phyloP scores from a whole-genome alignment of 2,329 filamentous ascomycete species.

The Berkeleyomyces basicola region DNA sequence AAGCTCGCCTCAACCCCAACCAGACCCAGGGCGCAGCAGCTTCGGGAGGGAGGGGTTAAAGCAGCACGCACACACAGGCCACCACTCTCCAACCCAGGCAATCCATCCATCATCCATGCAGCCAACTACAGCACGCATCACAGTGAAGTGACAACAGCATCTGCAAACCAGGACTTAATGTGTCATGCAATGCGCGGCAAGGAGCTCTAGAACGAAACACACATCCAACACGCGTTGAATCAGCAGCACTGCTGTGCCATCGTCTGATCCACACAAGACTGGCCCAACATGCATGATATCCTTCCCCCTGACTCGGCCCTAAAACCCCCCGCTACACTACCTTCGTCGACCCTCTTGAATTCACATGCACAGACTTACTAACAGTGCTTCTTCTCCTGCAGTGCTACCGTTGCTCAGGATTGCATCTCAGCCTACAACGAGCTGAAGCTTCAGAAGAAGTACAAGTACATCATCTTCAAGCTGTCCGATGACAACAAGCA shows the following conservation, averaged over 20 bases:
- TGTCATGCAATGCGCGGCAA: constrained; percentile 10
- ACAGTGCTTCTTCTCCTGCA: constrained; percentile 21
- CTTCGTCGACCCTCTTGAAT: neutral
- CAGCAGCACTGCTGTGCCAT: neutral
- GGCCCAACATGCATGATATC: neutral
- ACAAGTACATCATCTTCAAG: constrained; percentile 82
- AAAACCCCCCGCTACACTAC: neutral
- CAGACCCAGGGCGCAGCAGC: neutral
- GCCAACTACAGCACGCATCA: neutral
- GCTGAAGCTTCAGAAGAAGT: constrained; percentile 64
- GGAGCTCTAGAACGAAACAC: constrained; percentile 4
- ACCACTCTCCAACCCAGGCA: neutral
- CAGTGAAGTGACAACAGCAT: neutral
- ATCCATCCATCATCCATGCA: neutral
- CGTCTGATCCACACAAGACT: neutral
- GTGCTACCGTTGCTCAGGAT: constrained; percentile 55
- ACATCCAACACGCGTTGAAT: neutral
- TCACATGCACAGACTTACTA: neutral
- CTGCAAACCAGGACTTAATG: neutral
- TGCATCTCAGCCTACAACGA: constrained; percentile 62
- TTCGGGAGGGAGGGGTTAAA: neutral
- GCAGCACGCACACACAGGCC: neutral
- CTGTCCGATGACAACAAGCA: constrained; percentile 68
- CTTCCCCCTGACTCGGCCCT: no score
- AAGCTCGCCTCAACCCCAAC: neutral